phyloP scores from a whole-genome alignment of 129 eudicot species.

The Dittrichia graveolens region DNA sequence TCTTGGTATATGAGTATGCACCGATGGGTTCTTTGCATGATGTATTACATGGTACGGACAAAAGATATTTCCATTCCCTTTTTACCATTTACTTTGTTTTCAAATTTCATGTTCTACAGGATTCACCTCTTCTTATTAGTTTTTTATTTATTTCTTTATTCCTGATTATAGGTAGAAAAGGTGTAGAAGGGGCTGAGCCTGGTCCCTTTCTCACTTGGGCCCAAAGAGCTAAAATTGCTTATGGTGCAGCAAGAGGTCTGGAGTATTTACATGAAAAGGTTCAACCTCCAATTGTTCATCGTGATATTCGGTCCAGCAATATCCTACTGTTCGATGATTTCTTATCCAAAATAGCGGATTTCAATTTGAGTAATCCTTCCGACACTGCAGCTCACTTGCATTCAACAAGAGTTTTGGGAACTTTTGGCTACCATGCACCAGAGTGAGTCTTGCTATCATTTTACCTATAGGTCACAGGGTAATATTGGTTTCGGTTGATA shows the following conservation, averaged over 20 bases:
- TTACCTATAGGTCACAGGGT: neutral
- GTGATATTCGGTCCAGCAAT: conserved; percentile 79
- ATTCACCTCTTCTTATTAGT: neutral
- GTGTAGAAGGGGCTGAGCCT: conserved; percentile 69
- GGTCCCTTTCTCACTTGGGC: conserved; percentile 68
- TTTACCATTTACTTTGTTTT: neutral
- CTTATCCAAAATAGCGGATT: conserved; percentile 64
- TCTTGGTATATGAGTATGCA: conserved; percentile 65
- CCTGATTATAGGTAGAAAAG: conserved; percentile 49
- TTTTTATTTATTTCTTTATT: neutral
- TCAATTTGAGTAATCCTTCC: conserved; percentile 61
- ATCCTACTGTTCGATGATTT: conserved; percentile 63
- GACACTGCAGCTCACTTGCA: conserved; percentile 80
- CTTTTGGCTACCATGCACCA: conserved; percentile 81
- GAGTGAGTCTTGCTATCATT: conserved; percentile 46
- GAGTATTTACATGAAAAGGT: conserved; percentile 68
- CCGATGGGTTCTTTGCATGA: conserved; percentile 74
- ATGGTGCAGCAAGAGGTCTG: conserved; percentile 73
- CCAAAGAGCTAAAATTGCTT: conserved; percentile 70
- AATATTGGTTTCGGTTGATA: neutral
- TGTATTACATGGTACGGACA: conserved; percentile 57
- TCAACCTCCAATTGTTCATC: conserved; percentile 69
- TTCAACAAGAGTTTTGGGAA: conserved; percentile 72
- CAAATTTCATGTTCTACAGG: neutral
- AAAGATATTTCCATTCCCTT: neutral